Conservation (phyloP, 202 grass and related monocot genomes). For the Schoenoplectus triqueter region DNA sequence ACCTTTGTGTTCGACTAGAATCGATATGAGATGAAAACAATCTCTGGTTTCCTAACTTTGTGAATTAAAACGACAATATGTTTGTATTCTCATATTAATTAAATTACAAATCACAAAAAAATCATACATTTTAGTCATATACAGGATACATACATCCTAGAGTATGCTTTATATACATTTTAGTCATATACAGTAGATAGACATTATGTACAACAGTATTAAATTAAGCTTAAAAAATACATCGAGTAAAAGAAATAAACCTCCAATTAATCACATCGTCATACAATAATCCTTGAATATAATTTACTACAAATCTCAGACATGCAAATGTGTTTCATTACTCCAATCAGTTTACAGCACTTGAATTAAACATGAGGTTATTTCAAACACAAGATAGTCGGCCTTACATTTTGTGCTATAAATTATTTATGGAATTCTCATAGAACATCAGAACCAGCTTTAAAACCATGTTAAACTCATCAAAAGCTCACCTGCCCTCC, state of each 20-base stretch:
- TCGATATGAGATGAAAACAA: no score
- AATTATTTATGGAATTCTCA: not conserved
- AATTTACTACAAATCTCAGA: slow-evolving; percentile 13
- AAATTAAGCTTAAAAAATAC: not conserved
- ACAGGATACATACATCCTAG: no score
- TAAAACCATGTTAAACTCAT: not conserved
- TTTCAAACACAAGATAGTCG: not conserved
- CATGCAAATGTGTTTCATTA: not conserved
- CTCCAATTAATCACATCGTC: not conserved
- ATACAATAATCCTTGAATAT: not conserved
- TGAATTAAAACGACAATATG: no score
- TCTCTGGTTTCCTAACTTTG: no score
- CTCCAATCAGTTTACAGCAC: not conserved
- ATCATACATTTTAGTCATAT: no score
- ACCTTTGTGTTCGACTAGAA: no score
- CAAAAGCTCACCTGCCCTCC: slow-evolving; percentile 22
- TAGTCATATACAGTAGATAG: no score
- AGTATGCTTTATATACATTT: no score
- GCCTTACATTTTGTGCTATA: not conserved
- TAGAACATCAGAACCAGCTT: not conserved
- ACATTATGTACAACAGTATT: not conserved
- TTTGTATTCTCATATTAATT: no score
- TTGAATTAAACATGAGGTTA: not conserved
- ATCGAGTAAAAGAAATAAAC: not conserved
- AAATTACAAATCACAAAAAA: no score